phyloP scores from a whole-genome alignment of 768 basidiomycete genomes.

The Tylopilus sp. region DNA sequence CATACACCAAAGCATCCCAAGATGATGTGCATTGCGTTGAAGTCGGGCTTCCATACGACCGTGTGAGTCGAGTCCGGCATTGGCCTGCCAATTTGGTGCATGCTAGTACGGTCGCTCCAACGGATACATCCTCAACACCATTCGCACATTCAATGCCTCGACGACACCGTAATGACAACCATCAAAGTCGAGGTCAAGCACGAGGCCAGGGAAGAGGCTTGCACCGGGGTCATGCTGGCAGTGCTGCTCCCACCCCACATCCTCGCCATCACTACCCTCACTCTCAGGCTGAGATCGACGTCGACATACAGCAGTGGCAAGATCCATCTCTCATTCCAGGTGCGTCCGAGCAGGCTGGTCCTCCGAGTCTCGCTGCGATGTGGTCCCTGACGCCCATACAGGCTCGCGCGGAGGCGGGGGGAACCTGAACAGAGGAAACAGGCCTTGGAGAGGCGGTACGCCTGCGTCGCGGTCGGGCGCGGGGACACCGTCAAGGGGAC shows the following conservation, averaged over 20 bases:
- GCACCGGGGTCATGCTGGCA: neutral
- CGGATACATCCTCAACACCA: neutral
- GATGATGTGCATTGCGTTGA: too few relatives aligned
- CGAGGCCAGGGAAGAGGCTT: conserved; percentile 21
- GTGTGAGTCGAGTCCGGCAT: too few relatives aligned
- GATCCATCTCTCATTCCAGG: neutral
- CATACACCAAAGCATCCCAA: too few relatives aligned
- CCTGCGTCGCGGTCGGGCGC: conserved; percentile 11
- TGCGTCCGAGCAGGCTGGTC: conserved; percentile 13
- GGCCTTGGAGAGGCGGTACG: conserved; percentile 5
- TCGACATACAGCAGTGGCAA: conserved; percentile 24
- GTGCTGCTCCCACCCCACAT: too few relatives aligned
- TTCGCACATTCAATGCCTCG: conserved; percentile 13
- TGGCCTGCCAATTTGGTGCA: too few relatives aligned
- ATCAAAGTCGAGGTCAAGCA: conserved; percentile 22
- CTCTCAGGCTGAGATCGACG: conserved; percentile 19
- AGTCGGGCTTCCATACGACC: too few relatives aligned
- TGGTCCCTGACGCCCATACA: conserved; percentile 3
- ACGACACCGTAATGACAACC: conserved; percentile 13
- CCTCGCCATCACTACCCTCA: conserved; percentile 20
- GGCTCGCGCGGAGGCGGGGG: neutral
- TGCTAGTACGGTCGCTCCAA: too few relatives aligned
- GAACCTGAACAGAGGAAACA: conserved; percentile 1
- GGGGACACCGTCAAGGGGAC: conserved; percentile 15
- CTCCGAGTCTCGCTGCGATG: neutral